Evolutionary conservation across 176 grass and related monocot species (phyloP).

Genomic region (Pharus latifolius): DNA sequence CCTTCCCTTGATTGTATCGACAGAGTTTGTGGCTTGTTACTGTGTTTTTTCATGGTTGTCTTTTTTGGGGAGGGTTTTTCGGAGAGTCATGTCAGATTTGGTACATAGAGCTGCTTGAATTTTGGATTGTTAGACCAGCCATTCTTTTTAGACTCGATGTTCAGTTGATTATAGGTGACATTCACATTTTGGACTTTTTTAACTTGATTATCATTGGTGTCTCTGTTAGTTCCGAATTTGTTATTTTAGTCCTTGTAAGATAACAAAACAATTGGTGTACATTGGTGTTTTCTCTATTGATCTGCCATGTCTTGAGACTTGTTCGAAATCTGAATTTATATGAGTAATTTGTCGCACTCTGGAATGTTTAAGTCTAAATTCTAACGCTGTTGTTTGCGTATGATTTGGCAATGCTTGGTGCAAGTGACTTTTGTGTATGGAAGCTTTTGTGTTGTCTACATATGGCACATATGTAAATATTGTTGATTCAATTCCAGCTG

Average conservation of each 20-base stretch:
- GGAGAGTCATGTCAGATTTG: conserved; percentile 24
- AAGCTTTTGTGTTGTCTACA: not conserved
- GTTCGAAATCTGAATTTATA: not conserved
- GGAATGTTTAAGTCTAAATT: not conserved
- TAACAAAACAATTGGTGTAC: too few species aligned
- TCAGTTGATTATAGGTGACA: conserved; percentile 42
- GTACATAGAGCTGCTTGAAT: conserved; percentile 30
- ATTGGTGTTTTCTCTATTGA: not conserved
- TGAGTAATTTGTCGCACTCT: not conserved
- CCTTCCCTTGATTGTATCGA: not conserved
- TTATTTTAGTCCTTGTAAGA: too few species aligned
- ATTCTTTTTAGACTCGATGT: conserved; percentile 41
- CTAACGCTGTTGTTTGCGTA: too few species aligned
- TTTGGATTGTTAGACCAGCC: conserved; percentile 22
- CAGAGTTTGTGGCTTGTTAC: conserved; percentile 22
- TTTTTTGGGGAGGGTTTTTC: not conserved
- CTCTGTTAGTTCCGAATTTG: conserved; percentile 1
- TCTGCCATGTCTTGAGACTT: not conserved
- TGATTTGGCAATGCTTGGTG: not conserved
- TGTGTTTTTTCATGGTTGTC: conserved; percentile 6
- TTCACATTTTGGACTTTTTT: not conserved
- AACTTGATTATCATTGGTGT: not conserved
- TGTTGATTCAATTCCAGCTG: not conserved
- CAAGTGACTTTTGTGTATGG: not conserved
- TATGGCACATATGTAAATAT: not conserved